Evolutionary conservation across 148 eudicot genomes (phyloP), one percentile per base, ranked within the genome.

Genomic region (Vaccinium corymbosum): DNA sequence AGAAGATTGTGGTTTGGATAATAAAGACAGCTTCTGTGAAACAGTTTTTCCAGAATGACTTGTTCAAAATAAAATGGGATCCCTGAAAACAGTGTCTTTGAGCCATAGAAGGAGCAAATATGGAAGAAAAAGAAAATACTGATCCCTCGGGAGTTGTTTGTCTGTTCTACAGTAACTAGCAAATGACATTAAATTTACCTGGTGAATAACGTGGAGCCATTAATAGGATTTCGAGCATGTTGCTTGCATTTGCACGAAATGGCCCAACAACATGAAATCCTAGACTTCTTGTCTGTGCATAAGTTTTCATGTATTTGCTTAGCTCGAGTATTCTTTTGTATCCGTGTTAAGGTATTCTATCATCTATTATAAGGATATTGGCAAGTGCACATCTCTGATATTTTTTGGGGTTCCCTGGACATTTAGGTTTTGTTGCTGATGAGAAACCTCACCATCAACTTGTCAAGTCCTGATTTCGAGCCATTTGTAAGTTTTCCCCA

Each of bases 361-460:
- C 11, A 29, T 83, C 59, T 55, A 66, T 78, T 29, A 13, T 46
- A 68, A n/a, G 49, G 50, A 68, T 11, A 11, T 79, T 66, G 42
- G 55, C 70, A 53, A 81, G 42, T 46, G 19, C 76, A 7, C 10
- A 50, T 38, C 38, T 29, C 82, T 55, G 25, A 68, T 15, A 76
- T 72, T 64, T 25, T 55, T 80, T n/a, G 22, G 50, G 52, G 51
- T 46, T 48, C 22, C 80, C 57, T 68, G 59, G 32, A 35, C 15
- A 7, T 92, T 88, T 93, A 95, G 98, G 98, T 95, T 56, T 90
- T 92, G 88, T 90, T 95, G 78, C 88, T 95, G 89, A 95, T 95
- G 95, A 90, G 87, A 77, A 95, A 95, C 86, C 98, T 95, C 86
- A 90, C 98, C n/a, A 50, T 93, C 89, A 95, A 95, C 90, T 87